These are phyloP conservation scores for Pseudogymnoascus sp. DNA, from an alignment of 2,329 filamentous ascomycete species.

Conservation along the genomic window DNA sequence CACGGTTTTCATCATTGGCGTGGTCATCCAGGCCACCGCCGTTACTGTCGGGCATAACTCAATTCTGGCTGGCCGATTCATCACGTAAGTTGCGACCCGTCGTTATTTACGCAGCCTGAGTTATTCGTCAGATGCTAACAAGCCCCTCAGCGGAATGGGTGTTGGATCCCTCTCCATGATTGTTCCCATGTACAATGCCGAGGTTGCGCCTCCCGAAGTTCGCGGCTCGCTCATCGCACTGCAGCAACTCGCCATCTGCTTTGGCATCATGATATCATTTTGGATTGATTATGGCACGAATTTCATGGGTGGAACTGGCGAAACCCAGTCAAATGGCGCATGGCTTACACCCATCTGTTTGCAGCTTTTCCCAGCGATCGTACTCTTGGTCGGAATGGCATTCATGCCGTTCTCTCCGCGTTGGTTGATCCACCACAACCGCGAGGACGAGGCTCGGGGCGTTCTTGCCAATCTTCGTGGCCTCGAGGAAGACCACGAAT, in stretches of 20 bases:
- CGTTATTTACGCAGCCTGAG: not conserved
- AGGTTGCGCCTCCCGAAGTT: conserved; percentile 54
- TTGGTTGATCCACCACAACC: conserved; percentile 63
- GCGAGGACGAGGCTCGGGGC: conserved; percentile 57
- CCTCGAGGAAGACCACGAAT: conserved; percentile 53
- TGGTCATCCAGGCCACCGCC: conserved; percentile 59
- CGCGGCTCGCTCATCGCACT: conserved; percentile 57
- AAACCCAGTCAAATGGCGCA: conserved; percentile 53
- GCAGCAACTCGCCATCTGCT: conserved; percentile 55
- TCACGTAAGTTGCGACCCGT: conserved; percentile 40
- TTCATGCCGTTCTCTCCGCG: conserved; percentile 75
- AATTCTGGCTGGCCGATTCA: conserved; percentile 64
- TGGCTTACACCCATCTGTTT: conserved; percentile 69
- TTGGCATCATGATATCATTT: conserved; percentile 44
- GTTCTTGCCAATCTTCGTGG: conserved; percentile 58
- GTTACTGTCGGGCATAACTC: conserved; percentile 46
- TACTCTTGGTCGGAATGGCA: conserved; percentile 62
- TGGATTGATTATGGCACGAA: conserved; percentile 61
- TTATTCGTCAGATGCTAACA: not conserved
- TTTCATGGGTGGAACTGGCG: conserved; percentile 56
- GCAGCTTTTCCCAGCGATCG: conserved; percentile 57
- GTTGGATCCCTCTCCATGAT: conserved; percentile 63
- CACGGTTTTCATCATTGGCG: conserved; percentile 60
- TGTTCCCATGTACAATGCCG: conserved; percentile 45
- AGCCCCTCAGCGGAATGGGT: conserved; percentile 48